Evolutionary conservation across 2,329 filamentous ascomycete genomes (phyloP).

Genomic region (Chaetomium sp.): DNA sequence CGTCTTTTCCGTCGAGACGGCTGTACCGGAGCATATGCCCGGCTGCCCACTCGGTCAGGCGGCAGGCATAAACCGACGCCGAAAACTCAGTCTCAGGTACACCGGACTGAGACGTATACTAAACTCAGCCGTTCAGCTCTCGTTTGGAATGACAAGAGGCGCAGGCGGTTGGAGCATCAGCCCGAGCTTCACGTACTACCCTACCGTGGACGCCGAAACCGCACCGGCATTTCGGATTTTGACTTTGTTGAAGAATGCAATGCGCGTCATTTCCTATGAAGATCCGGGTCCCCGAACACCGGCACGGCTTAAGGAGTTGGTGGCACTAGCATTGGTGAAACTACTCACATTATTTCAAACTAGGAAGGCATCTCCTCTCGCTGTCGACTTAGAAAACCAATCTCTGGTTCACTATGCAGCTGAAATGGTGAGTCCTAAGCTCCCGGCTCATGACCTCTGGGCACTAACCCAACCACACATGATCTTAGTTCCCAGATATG

Average conservation of each 20-base stretch:
- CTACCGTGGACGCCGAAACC: slow-evolving; percentile 7
- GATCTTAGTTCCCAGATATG: not conserved
- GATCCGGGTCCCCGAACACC: not conserved
- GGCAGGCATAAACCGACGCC: not conserved
- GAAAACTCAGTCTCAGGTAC: not conserved
- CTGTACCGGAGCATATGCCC: not conserved
- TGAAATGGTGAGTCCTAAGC: slow-evolving; percentile 1
- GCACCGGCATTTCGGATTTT: slow-evolving; percentile 12
- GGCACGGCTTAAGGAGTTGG: not conserved
- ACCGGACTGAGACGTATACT: slow-evolving; percentile 10
- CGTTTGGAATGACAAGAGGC: slow-evolving; percentile 1
- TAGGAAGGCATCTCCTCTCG: slow-evolving; percentile 5
- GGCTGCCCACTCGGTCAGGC: not conserved
- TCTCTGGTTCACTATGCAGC: slow-evolving; percentile 2
- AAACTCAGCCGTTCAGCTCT: slow-evolving; percentile 7
- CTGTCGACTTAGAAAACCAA: not conserved
- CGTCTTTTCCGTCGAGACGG: not conserved
- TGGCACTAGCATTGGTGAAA: not conserved
- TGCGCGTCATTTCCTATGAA: not conserved
- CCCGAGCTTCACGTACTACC: slow-evolving; percentile 15
- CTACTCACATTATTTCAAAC: slow-evolving; percentile 5
- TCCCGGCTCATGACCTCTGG: not conserved
- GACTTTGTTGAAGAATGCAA: not conserved
- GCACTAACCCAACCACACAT: not conserved
- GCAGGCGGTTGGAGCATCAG: slow-evolving; percentile 13